A percentile compares a stretch with the other conserved stretches of the same genome.
Conservation (phyloP, 176 grass and related monocot species). For the Carex littledalei region DNA sequence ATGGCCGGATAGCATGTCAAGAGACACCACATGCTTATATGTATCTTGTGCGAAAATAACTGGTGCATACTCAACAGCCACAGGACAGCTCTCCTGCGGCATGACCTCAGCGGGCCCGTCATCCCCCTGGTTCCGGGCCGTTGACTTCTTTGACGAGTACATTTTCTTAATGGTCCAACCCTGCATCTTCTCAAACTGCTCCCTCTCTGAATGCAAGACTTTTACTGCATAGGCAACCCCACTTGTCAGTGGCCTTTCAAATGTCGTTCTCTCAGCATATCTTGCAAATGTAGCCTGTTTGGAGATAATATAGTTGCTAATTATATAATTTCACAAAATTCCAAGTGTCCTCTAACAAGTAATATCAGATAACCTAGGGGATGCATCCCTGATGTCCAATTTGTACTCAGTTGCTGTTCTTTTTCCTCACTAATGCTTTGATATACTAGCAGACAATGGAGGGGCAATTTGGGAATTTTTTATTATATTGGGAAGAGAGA, state of each 20-base stretch:
- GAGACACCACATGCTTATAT: constrained; percentile 88
- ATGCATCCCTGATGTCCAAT: neutral
- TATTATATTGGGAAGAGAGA: neutral
- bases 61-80: constrained; percentile 77
- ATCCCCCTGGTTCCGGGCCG: constrained; percentile 39
- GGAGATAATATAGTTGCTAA: neutral
- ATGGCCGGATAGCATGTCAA: constrained; percentile 89
- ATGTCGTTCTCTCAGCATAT: constrained; percentile 96
- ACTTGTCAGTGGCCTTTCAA: constrained; percentile 95
- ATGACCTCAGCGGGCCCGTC: constrained; percentile 13
- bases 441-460: neutral
- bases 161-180: constrained; percentile 96
- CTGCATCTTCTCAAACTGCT: constrained; percentile 80
- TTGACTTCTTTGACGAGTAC: constrained; percentile 62
- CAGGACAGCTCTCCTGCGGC: constrained; percentile 35
- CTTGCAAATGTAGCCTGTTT: constrained; percentile 76
- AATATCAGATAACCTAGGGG: neutral
- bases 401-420: neutral
- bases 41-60: constrained; percentile 97
- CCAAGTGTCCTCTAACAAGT: neutral
- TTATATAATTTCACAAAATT: neutral
- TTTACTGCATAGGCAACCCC: constrained; percentile 92
- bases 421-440: neutral
- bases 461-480: neutral
- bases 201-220: constrained; percentile 69